Conservation (phyloP, 371 early-diverging fungal genomes). For the Mortierella sp. region DNA sequence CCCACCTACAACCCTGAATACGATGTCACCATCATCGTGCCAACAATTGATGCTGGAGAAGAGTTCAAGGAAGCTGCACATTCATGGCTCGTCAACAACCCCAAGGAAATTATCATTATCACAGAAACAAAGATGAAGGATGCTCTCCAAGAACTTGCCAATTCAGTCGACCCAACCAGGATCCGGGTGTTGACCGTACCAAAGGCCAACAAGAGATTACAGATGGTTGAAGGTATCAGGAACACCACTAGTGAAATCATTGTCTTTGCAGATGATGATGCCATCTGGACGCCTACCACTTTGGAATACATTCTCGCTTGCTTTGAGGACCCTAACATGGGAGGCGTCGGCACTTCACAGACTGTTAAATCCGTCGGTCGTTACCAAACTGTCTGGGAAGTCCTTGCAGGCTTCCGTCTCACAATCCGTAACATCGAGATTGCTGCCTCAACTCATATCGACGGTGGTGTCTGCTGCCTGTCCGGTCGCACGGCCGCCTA, state of each 20-base stretch:
- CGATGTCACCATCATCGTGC: conserved; percentile 82
- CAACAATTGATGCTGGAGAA: conserved; percentile 84
- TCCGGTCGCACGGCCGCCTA: conserved; percentile 87
- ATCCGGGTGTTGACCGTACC: conserved; percentile 68
- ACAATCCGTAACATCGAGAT: conserved; percentile 83
- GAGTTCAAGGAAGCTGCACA: conserved; percentile 77
- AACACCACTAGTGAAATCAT: conserved; percentile 74
- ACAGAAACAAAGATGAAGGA: conserved; percentile 69
- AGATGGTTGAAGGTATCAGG: conserved; percentile 80
- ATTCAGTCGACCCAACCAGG: conserved; percentile 60
- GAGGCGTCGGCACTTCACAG: conserved; percentile 84
- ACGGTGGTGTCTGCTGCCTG: conserved; percentile 82
- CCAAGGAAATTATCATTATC: conserved; percentile 73
- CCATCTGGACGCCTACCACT: conserved; percentile 75
- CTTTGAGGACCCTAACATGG: conserved; percentile 80
- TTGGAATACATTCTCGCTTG: conserved; percentile 78
- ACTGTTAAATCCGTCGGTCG: conserved; percentile 70
- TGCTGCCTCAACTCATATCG: conserved; percentile 81
- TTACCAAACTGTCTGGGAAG: conserved; percentile 78
- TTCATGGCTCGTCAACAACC: conserved; percentile 76
- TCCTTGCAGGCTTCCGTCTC: conserved; percentile 78
- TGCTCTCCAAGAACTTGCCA: conserved; percentile 62
- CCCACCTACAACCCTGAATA: conserved; percentile 65
- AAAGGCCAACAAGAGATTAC: conserved; percentile 75
- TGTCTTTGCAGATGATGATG: conserved; percentile 85